Evolutionary conservation across 2,329 filamentous ascomycete genomes (phyloP), one percentile per base, ranked within the genome.

Genomic region (Pseudogymnoascus sp.): DNA sequence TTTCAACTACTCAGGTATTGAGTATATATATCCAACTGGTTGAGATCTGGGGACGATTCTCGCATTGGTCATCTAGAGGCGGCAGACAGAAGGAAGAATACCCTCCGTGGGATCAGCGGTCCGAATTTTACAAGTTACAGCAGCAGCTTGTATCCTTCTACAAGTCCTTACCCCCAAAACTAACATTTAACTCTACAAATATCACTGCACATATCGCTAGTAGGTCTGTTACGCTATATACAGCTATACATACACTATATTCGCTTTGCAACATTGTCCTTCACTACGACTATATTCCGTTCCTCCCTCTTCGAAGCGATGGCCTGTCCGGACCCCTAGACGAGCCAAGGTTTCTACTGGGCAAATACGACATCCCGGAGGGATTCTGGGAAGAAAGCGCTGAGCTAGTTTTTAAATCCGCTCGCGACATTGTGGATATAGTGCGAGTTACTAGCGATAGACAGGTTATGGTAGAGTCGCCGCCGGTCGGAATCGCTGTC

Each of bases 211-310:
- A 90, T 68, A 85, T 88, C 67, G 84, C 83, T 65, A 80, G 84
- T 61, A 80, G 84, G 43, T 84, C 83, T 1, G 84, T 84, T 1
- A 86, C 85, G 49, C 81, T 83, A 6, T 91, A 88, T 69, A 82
- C 86, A 7, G 80, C 88, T 2, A 75, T 91, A 61, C 88, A 91
- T 68, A 85, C 86, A 67, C 80, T 89, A 0, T 82, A 84, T 63
- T 81, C 83, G 1, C 77, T 90, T 1, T 89, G 85, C 70, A 80
- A 82, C 62, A 86, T 91, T 65, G 84, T 88, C 76, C 77, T 90
- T 25, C 85, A 89, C 68, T 79, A 87, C 65, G 86, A 89, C 70
- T 89, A 87, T 65, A 79, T 89, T 23, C 86, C 87, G 0, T 88
- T 88, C 69, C 79, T 88, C 14, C 84, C 87, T 1, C 77, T 88